Percentiles rank a stretch among this genome's conserved stretches.
phyloP scores from a whole-genome alignment of 345 rosid species.

The Brassica incana region DNA sequence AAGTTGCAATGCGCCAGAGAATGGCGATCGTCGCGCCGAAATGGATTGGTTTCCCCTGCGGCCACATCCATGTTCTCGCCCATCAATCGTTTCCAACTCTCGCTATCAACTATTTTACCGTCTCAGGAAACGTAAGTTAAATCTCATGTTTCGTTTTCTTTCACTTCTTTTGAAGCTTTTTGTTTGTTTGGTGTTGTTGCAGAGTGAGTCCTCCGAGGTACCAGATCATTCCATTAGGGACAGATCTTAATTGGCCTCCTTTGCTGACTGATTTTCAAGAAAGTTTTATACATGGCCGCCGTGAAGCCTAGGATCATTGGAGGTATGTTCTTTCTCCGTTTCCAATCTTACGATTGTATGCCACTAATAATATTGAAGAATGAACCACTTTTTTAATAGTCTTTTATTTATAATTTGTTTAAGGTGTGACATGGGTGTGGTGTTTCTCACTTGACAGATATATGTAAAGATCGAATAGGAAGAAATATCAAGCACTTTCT shows the following conservation, averaged over 20 bases:
- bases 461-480: too few species aligned
- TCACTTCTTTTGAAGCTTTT: conserved; percentile 7
- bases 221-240: conserved; percentile 72
- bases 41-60: conserved; percentile 77
- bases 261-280: conserved; percentile 26
- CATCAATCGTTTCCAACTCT: conserved; percentile 67
- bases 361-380: too few species aligned
- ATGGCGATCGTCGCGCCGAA: conserved; percentile 38
- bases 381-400: too few species aligned
- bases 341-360: too few species aligned
- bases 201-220: conserved; percentile 82
- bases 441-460: too few species aligned
- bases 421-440: too few species aligned
- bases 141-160: background rate
- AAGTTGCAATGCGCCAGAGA: too few species aligned
- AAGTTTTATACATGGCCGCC: too few species aligned
- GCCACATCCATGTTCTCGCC: conserved; percentile 80
- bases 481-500: too few species aligned
- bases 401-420: too few species aligned
- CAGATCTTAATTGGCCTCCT: conserved; percentile 79
- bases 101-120: conserved; percentile 67
- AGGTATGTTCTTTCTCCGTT: too few species aligned
- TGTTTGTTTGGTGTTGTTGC: conserved; percentile 15
- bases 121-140: conserved; percentile 54
- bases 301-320: too few species aligned